phyloP scores from a whole-genome alignment of 192 early-diverging fungal genomes.

The Rhizophagus clarus region DNA sequence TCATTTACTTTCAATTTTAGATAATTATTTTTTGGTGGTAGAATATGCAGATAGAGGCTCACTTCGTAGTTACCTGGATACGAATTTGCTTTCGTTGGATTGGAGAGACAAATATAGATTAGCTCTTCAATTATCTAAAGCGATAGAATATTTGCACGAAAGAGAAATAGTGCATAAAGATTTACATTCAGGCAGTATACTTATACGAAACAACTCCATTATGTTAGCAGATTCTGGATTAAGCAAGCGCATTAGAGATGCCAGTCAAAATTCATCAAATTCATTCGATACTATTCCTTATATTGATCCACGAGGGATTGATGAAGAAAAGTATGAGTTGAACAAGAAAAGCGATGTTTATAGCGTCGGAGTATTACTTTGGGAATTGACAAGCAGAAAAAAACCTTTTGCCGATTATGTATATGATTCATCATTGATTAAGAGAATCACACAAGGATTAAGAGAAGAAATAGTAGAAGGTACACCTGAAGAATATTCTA shows the following conservation, averaged over 20 bases:
- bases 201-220: no score
- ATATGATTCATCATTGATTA: background rate
- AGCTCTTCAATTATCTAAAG: no score
- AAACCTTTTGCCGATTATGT: background rate
- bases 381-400: no score
- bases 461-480: no score
- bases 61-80: no score
- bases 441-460: background rate
- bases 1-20: no score
- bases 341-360: background rate
- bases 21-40: no score
- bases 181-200: background rate
- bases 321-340: background rate
- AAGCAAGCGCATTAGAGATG: background rate
- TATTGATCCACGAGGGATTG: background rate
- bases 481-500: background rate
- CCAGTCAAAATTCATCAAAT: background rate
- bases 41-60: no score
- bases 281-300: background rate
- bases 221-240: background rate
- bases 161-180: background rate
- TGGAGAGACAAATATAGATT: no score
- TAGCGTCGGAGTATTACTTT: no score
- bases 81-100: no score
- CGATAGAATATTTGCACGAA: background rate